Percentiles rank a stretch among this genome's conserved stretches.
phyloP scores from a whole-genome alignment of 345 rosid species.

The Citrus maxima region DNA sequence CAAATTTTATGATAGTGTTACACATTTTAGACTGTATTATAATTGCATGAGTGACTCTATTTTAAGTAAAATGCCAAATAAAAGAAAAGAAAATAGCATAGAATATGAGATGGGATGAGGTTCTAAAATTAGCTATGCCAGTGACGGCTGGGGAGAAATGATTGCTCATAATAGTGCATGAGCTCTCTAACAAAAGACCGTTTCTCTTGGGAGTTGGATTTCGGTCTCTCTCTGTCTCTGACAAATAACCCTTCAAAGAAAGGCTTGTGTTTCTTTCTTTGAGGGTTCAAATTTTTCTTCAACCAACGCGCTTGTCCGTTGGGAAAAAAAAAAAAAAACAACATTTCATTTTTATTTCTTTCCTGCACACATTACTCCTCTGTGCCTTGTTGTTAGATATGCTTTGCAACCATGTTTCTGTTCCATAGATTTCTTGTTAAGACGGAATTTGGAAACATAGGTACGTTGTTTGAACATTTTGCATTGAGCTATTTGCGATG shows the following conservation, averaged over 20 bases:
- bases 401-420: not conserved
- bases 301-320: not conserved
- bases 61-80: not conserved
- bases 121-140: not conserved
- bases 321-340: not conserved
- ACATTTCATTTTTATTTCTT: not conserved
- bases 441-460: not conserved
- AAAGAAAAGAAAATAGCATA: not conserved
- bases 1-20: not conserved
- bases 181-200: not conserved
- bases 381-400: not conserved
- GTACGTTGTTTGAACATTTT: not conserved
- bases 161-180: not conserved
- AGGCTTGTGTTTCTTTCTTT: not conserved
- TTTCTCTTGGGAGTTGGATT: not conserved
- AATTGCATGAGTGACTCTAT: not conserved
- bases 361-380: not conserved
- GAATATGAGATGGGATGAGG: not conserved
- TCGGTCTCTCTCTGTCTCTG: not conserved
- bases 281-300: not conserved
- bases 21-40: not conserved
- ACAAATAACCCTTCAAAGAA: not conserved
- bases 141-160: not conserved
- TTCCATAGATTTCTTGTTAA: not conserved
- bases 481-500: not conserved